Percentiles rank a stretch among this genome's conserved stretches.
phyloP scores from a whole-genome alignment of 163 green algal genomes.

The Scenedesmus sp. region DNA sequence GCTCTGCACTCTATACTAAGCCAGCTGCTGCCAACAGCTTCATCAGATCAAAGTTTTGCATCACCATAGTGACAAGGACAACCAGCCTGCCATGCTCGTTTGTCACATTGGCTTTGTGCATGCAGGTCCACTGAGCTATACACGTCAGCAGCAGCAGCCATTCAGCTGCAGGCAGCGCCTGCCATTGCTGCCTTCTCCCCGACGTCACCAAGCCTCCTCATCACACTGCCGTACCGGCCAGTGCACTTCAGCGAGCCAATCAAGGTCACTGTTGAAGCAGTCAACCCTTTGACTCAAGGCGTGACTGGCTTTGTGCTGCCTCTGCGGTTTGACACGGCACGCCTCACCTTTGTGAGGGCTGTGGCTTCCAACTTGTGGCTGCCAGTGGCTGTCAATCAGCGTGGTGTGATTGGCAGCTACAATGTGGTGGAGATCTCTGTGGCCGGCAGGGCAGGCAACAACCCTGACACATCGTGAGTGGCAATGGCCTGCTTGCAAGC shows the following conservation, averaged over 20 bases:
- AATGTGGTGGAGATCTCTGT: slow-evolving; percentile 22
- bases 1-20: no score
- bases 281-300: slow-evolving; percentile 11
- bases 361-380: slow-evolving; percentile 23
- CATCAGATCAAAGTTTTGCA: no score
- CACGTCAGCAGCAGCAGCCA: neutral
- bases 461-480: slow-evolving; percentile 30
- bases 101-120: neutral
- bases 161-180: slow-evolving; percentile 32
- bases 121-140: neutral
- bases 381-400: neutral
- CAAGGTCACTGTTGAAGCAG: slow-evolving; percentile 31
- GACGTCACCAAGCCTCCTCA: slow-evolving; percentile 19
- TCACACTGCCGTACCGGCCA: slow-evolving; percentile 32
- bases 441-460: neutral
- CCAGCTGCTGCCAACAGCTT: no score
- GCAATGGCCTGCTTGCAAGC: neutral
- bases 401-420: neutral
- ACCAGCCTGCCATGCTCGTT: neutral
- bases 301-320: slow-evolving; percentile 38
- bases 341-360: neutral
- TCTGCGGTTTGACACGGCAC: slow-evolving; percentile 2
- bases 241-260: slow-evolving; percentile 26
- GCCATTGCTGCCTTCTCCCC: neutral
- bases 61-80: no score